These are phyloP conservation scores for Westerdykella ornata DNA, from an alignment of 2,329 filamentous ascomycete species.

Conservation along the genomic window DNA sequence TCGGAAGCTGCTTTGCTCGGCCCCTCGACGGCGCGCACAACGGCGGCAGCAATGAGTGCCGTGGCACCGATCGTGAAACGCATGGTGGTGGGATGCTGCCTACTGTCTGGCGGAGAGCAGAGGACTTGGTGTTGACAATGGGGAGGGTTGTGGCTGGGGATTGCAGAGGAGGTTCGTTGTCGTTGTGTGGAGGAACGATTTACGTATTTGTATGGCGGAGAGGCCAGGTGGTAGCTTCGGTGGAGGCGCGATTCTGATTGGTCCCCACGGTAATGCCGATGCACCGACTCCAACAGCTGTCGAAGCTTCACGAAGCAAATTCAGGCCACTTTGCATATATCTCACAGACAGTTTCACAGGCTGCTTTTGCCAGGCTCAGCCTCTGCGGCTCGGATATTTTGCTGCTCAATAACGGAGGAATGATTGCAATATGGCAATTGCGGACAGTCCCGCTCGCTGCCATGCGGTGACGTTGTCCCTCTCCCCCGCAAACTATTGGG, in stretches of 20 bases:
- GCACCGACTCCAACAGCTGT: not conserved
- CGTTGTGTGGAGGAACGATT: not conserved
- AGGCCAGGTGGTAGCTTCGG: not conserved
- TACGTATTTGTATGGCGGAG: not conserved
- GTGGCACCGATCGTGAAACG: slow-evolving; percentile 68
- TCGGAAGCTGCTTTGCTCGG: slow-evolving; percentile 42
- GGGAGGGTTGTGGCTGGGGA: not conserved
- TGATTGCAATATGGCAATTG: no score
- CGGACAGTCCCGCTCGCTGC: no score
- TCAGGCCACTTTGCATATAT: not conserved
- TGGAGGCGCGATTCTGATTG: not conserved
- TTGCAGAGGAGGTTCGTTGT: not conserved
- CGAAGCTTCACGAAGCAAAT: not conserved
- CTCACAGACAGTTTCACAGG: no score
- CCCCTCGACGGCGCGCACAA: slow-evolving; percentile 60
- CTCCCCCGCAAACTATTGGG: no score
- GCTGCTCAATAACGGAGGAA: not conserved
- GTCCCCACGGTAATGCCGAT: not conserved
- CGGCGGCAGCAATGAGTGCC: slow-evolving; percentile 62
- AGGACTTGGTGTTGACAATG: slow-evolving; percentile 18
- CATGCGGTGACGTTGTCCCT: no score
- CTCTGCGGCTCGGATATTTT: not conserved
- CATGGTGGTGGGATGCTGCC: slow-evolving; percentile 27
- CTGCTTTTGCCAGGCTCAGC: not conserved
- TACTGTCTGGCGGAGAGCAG: slow-evolving; percentile 24